phyloP scores from a whole-genome alignment of 805 yeast genomes.

The Grigorovia jiainica region DNA sequence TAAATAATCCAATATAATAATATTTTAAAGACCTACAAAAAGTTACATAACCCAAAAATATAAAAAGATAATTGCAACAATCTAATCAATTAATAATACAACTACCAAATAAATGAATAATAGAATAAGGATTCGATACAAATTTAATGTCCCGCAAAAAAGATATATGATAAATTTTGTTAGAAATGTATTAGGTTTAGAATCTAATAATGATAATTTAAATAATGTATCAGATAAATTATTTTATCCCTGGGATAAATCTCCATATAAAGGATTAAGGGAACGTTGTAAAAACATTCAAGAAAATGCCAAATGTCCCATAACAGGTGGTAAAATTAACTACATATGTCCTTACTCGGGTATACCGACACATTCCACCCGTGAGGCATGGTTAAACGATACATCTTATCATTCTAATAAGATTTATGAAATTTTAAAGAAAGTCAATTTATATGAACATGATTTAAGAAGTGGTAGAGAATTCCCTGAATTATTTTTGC shows the following conservation, averaged over 20 bases:
- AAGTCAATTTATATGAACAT: constrained; percentile 88
- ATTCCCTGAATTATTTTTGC: constrained; percentile 93
- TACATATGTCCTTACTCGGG: constrained; percentile 91
- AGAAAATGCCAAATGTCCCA: constrained; percentile 84
- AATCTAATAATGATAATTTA: constrained; percentile 58
- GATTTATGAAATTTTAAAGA: constrained; percentile 64
- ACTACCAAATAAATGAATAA: no score
- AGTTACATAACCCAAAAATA: no score
- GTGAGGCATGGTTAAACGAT: constrained; percentile 84
- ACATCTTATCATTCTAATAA: constrained; percentile 56
- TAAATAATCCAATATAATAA: no score
- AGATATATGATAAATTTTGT: constrained; percentile 31
- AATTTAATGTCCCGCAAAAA: constrained; percentile 3
- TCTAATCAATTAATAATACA: no score
- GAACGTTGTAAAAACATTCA: constrained; percentile 86
- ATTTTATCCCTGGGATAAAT: constrained; percentile 84
- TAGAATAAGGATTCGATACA: no score
- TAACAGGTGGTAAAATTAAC: constrained; percentile 67
- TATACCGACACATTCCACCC: constrained; percentile 89
- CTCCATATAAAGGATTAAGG: constrained; percentile 80
- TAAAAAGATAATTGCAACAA: no score
- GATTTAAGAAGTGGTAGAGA: constrained; percentile 89
- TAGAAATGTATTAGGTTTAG: constrained; percentile 45
- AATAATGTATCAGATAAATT: constrained; percentile 42
- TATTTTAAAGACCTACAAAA: no score